phyloP scores from a whole-genome alignment of 805 yeast species.

The Candida peoriensis region DNA sequence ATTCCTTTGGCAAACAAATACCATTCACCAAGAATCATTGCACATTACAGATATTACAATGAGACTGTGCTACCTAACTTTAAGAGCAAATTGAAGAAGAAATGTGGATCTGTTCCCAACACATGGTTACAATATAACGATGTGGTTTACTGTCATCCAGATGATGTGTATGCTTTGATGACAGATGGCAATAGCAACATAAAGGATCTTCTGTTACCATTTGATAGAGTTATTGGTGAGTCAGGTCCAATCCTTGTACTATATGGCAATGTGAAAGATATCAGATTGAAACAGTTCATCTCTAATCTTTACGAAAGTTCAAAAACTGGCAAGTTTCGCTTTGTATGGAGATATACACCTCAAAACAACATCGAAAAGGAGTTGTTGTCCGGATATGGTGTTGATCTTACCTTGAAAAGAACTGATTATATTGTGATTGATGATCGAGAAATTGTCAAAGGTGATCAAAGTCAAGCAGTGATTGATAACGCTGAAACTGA shows the following conservation, averaged over 20 bases:
- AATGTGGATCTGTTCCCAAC: conserved; percentile 21
- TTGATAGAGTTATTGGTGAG: conserved; percentile 65
- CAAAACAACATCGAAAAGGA: conserved; percentile 21
- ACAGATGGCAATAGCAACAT: conserved; percentile 30
- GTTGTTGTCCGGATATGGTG: conserved; percentile 58
- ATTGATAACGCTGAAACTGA: conserved; percentile 6
- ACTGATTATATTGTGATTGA: conserved; percentile 65
- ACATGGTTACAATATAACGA: conserved; percentile 52
- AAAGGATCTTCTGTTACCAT: conserved; percentile 28
- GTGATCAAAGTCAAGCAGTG: conserved; percentile 24
- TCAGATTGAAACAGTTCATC: conserved; percentile 51
- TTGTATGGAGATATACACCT: conserved; percentile 71
- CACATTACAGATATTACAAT: conserved; percentile 54
- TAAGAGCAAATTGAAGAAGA: conserved; percentile 16
- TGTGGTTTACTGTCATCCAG: conserved; percentile 55
- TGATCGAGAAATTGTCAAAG: conserved; percentile 40
- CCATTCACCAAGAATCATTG: conserved; percentile 56
- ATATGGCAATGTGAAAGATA: conserved; percentile 59
- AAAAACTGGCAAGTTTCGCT: conserved; percentile 56
- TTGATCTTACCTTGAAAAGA: conserved; percentile 55
- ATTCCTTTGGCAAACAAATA: conserved; percentile 32
- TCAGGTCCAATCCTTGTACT: conserved; percentile 50
- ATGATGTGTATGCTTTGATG: conserved; percentile 76
- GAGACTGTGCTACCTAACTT: conserved; percentile 27
- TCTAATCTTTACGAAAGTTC: conserved; percentile 56